phyloP scores from a whole-genome alignment of 768 basidiomycete species.

The Auricularia auricula-judae region DNA sequence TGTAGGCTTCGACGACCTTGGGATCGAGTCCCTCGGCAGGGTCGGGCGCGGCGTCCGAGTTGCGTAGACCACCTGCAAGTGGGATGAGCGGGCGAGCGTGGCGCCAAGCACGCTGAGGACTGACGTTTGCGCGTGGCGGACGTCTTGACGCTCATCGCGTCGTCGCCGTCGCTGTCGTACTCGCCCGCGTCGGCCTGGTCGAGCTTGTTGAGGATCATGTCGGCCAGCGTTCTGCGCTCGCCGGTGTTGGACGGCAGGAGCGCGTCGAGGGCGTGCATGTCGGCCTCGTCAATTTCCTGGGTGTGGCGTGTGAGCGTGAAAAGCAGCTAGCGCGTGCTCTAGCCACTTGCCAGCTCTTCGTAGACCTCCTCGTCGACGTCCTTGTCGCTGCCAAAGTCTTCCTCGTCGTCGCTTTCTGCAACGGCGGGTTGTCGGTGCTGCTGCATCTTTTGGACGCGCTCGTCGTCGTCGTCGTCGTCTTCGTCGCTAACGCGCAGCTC shows the following conservation, averaged over 20 bases:
- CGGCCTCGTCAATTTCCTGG: constrained; percentile 83
- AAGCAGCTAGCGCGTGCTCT: background rate
- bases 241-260: constrained; percentile 64
- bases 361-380: constrained; percentile 33
- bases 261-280: constrained; percentile 76
- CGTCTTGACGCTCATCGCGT: background rate
- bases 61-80: background rate
- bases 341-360: constrained; percentile 28
- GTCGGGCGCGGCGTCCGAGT: constrained; percentile 37
- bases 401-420: constrained; percentile 24
- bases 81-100: background rate
- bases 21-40: constrained; percentile 85
- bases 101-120: constrained; percentile 17
- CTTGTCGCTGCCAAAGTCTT: constrained; percentile 22
- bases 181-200: constrained; percentile 50
- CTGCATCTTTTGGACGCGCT: background rate
- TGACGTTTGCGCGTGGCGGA: constrained; percentile 26
- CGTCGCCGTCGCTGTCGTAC: constrained; percentile 33
- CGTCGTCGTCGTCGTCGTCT: constrained; percentile 32
- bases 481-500: constrained; percentile 56
- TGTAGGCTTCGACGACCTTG: constrained; percentile 84
- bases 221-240: constrained; percentile 81
- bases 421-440: constrained; percentile 3
- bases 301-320: constrained; percentile 47
- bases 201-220: constrained; percentile 93